phyloP scores from a whole-genome alignment of 805 yeast species.

The Yamadazyma sp. region DNA sequence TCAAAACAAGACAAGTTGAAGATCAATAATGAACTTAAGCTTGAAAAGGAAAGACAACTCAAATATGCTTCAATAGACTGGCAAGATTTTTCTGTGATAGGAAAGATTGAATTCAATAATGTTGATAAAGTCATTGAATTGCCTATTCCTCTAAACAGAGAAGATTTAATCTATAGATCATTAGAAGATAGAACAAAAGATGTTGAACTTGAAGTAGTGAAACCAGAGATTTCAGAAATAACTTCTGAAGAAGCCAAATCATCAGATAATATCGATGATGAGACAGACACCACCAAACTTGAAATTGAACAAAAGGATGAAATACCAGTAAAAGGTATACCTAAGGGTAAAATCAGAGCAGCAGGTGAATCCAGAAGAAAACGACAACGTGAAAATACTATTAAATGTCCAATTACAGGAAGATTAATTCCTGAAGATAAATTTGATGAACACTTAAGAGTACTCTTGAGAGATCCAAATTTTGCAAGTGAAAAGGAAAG shows the following conservation, averaged over 20 bases:
- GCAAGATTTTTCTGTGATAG: constrained; percentile 77
- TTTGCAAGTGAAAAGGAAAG: constrained; percentile 66
- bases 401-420: constrained; percentile 80
- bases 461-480: constrained; percentile 71
- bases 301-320: background rate
- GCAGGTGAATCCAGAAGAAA: constrained; percentile 68
- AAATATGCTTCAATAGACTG: constrained; percentile 80
- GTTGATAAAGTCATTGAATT: constrained; percentile 57
- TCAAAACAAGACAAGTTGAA: constrained; percentile 34
- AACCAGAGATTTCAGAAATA: constrained; percentile 2
- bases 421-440: constrained; percentile 64
- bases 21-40: constrained; percentile 23
- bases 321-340: background rate
- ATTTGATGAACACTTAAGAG: constrained; percentile 68
- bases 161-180: constrained; percentile 60
- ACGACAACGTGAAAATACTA: constrained; percentile 26
- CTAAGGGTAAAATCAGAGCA: constrained; percentile 46
- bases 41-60: constrained; percentile 37
- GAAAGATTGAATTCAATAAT: constrained; percentile 62
- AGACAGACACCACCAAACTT: background rate
- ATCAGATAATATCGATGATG: background rate
- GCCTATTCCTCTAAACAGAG: constrained; percentile 51
- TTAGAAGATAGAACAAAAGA: constrained; percentile 48
- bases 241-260: background rate
- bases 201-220: constrained; percentile 11